A percentile compares a stretch with the other conserved stretches of the same genome.
Evolutionary conservation across 257 asterid species (phyloP).

Genomic region (Schizonepeta tenuifolia): DNA sequence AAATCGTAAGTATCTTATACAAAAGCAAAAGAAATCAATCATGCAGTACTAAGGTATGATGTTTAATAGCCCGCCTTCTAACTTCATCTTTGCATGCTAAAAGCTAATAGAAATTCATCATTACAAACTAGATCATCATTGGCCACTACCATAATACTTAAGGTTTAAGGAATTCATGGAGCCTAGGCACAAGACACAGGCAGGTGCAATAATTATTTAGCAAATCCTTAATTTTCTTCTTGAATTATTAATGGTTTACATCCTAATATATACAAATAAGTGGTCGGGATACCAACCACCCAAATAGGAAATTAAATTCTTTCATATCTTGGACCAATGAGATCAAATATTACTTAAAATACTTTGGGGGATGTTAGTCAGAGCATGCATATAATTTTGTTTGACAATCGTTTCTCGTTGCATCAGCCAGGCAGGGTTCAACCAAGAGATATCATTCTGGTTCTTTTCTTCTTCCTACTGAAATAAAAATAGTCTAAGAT

Average conservation of each 20-base stretch:
- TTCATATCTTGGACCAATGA: not conserved
- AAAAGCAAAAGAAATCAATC: slow-evolving; percentile 11
- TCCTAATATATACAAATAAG: not conserved
- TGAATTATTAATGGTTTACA: not conserved
- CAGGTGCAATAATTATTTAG: not conserved
- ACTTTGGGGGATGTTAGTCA: not conserved
- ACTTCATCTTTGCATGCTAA: slow-evolving; percentile 14
- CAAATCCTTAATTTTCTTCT: not conserved
- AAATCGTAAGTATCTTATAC: not conserved
- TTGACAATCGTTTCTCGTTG: not conserved
- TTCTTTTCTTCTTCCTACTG: not conserved
- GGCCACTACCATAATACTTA: not conserved
- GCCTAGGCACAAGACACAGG: too few species aligned
- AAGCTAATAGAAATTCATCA: not conserved
- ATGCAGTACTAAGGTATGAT: slow-evolving; percentile 17
- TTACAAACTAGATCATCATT: slow-evolving; percentile 7
- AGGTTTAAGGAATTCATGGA: not conserved
- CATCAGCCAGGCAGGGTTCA: not conserved
- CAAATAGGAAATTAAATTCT: not conserved
- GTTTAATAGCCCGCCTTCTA: not conserved
- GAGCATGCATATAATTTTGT: not conserved
- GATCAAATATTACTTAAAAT: not conserved
- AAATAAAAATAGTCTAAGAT: not conserved
- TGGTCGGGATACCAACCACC: not conserved
- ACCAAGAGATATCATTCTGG: not conserved